Evolutionary conservation across 2,329 filamentous ascomycete genomes (phyloP).

Genomic region (Westerdykella ornata): DNA sequence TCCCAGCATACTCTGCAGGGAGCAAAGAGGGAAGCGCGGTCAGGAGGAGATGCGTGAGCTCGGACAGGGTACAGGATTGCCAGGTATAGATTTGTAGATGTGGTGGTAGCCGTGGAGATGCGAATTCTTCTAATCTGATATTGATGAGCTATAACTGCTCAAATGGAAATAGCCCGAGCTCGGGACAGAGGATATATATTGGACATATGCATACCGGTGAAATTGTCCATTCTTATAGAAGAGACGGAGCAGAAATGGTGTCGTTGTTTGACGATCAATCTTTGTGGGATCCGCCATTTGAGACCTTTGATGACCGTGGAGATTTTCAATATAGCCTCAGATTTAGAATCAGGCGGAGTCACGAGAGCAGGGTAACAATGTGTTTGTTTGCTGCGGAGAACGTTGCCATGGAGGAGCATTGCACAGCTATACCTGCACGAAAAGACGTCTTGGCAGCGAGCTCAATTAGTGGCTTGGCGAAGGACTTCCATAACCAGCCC

Average conservation of each 20-base stretch:
- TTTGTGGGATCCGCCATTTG: constrained; percentile 25
- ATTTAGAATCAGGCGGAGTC: background rate
- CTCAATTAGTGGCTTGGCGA: constrained; percentile 2
- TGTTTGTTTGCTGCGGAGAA: background rate
- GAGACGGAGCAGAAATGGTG: constrained; percentile 78
- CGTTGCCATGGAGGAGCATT: background rate
- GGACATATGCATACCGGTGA: constrained; percentile 50
- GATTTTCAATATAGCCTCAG: too few relatives aligned
- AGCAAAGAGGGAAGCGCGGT: constrained; percentile 62
- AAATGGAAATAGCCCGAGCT: too few relatives aligned
- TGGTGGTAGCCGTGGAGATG: constrained; percentile 49
- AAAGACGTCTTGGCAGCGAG: background rate
- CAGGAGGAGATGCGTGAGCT: constrained; percentile 72
- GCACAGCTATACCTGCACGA: background rate
- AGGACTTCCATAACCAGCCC: too few relatives aligned
- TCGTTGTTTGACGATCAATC: constrained; percentile 62
- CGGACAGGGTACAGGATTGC: constrained; percentile 70
- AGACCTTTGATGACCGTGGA: background rate
- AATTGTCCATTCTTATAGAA: constrained; percentile 73
- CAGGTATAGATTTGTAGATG: constrained; percentile 81
- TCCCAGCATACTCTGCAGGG: constrained; percentile 68
- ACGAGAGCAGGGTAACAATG: background rate
- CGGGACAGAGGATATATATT: background rate
- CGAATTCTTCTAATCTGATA: constrained; percentile 57
- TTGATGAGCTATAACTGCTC: background rate